A percentile compares a stretch with the other conserved stretches of the same genome.
phyloP scores from a whole-genome alignment of 352 stramenopile genomes.

The Phytophthora foliorum region DNA sequence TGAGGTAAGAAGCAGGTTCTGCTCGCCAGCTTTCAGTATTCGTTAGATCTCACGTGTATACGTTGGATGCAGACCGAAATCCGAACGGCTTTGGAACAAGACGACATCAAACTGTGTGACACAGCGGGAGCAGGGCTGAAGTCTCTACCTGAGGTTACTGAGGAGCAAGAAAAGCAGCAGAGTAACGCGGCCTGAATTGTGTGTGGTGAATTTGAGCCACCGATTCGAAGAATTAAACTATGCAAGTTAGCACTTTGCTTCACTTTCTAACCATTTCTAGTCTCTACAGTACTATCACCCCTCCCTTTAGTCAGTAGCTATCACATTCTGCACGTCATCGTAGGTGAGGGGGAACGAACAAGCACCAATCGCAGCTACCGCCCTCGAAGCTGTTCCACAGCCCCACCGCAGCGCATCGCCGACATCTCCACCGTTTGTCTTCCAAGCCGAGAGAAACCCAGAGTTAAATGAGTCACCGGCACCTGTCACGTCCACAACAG shows the following conservation, averaged over 20 bases:
- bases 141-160: background rate
- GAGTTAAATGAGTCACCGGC: constrained; percentile 91
- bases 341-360: constrained; percentile 57
- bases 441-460: constrained; percentile 80
- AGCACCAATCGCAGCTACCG: constrained; percentile 63
- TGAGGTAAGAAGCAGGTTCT: constrained; percentile 35
- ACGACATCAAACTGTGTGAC: constrained; percentile 34
- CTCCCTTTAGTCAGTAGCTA: constrained; percentile 27
- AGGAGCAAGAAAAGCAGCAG: constrained; percentile 11
- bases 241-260: background rate
- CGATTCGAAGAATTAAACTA: background rate
- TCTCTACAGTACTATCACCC: background rate
- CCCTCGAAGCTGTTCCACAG: constrained; percentile 72
- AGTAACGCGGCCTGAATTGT: constrained; percentile 29
- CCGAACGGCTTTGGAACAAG: constrained; percentile 40
- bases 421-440: constrained; percentile 55
- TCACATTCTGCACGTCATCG: constrained; percentile 54
- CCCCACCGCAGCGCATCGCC: constrained; percentile 67
- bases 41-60: background rate
- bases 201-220: background rate
- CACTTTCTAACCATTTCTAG: background rate
- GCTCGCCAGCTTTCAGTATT: background rate
- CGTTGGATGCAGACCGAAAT: constrained; percentile 27
- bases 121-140: constrained; percentile 1
- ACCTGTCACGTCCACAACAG: constrained; percentile 84